phyloP scores from a whole-genome alignment of 1,139 yeast species.

The Blastobotrys ciferrii region DNA sequence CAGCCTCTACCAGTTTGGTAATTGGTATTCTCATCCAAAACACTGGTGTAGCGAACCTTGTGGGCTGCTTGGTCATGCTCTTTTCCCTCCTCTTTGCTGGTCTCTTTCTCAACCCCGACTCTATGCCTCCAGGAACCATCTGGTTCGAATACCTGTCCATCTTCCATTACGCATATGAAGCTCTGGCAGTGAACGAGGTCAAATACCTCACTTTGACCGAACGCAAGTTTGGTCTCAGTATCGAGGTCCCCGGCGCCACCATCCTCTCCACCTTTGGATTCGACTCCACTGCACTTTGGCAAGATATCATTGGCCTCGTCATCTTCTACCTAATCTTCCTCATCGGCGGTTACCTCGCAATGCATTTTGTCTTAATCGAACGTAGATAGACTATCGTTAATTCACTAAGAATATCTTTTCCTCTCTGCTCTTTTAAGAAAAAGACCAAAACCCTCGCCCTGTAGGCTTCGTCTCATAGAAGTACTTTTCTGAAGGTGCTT shows the following conservation, averaged over 20 bases:
- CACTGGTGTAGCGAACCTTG: constrained; percentile 89
- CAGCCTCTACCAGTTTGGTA: constrained; percentile 78
- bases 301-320: constrained; percentile 57
- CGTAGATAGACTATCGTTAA: constrained; percentile 45
- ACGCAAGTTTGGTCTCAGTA: constrained; percentile 85
- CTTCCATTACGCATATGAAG: constrained; percentile 94
- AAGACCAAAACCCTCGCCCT: no score
- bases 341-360: constrained; percentile 67
- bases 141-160: constrained; percentile 85
- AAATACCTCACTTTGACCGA: constrained; percentile 80
- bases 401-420: background rate
- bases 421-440: no score
- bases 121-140: constrained; percentile 65
- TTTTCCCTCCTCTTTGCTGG: constrained; percentile 92
- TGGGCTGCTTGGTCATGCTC: constrained; percentile 78
- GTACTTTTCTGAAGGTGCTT: no score
- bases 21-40: constrained; percentile 85
- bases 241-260: constrained; percentile 98
- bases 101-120: constrained; percentile 77
- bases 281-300: constrained; percentile 69
- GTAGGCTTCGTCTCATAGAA: no score
- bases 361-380: constrained; percentile 74
- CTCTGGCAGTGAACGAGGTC: constrained; percentile 90
- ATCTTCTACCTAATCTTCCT: constrained; percentile 50
- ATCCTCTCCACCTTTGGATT: constrained; percentile 94